A percentile compares a stretch with the other conserved stretches of the same genome.
These are phyloP conservation scores for Fibroporia radiculosa DNA, from an alignment of 768 basidiomycete genomes.

Conservation along the genomic window DNA sequence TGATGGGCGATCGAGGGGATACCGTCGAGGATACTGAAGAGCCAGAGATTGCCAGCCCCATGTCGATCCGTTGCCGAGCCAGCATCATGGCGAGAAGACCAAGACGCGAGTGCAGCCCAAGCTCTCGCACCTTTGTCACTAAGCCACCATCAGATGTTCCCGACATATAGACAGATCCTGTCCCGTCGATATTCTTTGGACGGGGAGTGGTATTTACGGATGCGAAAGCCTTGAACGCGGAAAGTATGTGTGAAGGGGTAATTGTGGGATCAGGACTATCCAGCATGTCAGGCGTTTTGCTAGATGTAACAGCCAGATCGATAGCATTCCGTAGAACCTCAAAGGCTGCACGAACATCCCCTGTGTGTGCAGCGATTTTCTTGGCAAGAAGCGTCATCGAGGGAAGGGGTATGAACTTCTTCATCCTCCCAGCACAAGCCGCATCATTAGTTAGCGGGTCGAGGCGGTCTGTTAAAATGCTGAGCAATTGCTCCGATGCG, in stretches of 20 bases:
- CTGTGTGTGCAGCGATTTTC: slow-evolving; percentile 75
- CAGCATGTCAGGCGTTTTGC: slow-evolving; percentile 13
- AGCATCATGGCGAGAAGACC: slow-evolving; percentile 58
- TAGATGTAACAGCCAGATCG: slow-evolving; percentile 42
- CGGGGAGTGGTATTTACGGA: slow-evolving; percentile 20
- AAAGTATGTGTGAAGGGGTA: slow-evolving; percentile 60
- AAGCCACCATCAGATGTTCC: slow-evolving; percentile 47
- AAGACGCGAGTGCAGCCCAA: slow-evolving; percentile 70
- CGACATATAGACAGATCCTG: slow-evolving; percentile 26
- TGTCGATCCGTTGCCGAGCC: slow-evolving; percentile 54
- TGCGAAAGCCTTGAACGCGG: slow-evolving; percentile 63
- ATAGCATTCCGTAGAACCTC: slow-evolving; percentile 78
- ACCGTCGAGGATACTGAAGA: slow-evolving; percentile 21
- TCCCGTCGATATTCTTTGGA: slow-evolving; percentile 7
- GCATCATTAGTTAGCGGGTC: slow-evolving; percentile 32
- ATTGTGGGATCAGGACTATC: slow-evolving; percentile 33
- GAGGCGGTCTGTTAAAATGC: slow-evolving; percentile 62
- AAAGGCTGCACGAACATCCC: slow-evolving; percentile 75
- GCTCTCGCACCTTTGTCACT: slow-evolving; percentile 53
- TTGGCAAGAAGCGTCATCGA: slow-evolving; percentile 67
- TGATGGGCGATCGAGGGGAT: slow-evolving; percentile 36
- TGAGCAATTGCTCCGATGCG: slow-evolving; percentile 58
- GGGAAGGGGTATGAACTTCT: slow-evolving; percentile 54
- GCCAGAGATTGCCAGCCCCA: slow-evolving; percentile 42
- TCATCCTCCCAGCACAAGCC: slow-evolving; percentile 16